These are phyloP conservation scores for Aspergillus saccharolyticus DNA, from an alignment of 495 filamentous ascomycete genomes.

Conservation along the genomic window DNA sequence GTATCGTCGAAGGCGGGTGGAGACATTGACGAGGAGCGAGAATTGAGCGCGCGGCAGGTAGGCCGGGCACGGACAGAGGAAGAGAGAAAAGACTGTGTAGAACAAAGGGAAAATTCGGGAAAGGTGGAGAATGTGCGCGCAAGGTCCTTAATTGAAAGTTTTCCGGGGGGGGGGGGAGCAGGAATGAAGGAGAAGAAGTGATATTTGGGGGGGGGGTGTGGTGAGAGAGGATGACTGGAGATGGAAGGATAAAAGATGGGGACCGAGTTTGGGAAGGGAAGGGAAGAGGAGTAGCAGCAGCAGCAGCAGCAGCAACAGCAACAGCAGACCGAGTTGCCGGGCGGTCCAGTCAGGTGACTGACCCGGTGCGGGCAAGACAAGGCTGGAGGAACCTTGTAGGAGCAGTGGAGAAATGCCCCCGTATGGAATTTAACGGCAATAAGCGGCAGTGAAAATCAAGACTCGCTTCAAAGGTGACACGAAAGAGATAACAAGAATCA, in stretches of 20 bases:
- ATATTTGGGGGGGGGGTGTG: constrained; percentile 1
- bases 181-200: neutral
- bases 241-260: neutral
- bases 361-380: neutral
- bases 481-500: neutral
- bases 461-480: too few species aligned
- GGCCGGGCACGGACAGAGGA: constrained; percentile 13
- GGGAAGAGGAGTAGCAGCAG: neutral
- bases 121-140: constrained; percentile 9
- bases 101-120: constrained; percentile 8
- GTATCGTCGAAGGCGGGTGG: constrained; percentile 29
- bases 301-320: neutral
- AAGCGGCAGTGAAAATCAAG: too few species aligned
- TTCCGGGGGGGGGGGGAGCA: too few species aligned
- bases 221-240: neutral
- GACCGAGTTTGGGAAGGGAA: constrained; percentile 3
- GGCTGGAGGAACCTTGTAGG: too few species aligned
- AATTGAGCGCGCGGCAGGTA: constrained; percentile 15
- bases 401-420: too few species aligned
- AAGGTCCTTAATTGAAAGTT: neutral
- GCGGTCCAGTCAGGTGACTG: constrained; percentile 1
- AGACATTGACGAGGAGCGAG: constrained; percentile 26
- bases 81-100: constrained; percentile 6
- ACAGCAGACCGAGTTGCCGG: neutral
- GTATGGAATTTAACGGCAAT: too few species aligned